Percentiles rank a stretch among this genome's conserved stretches.
Evolutionary conservation across 2,329 filamentous ascomycete species (phyloP).

Genomic region (Pestalotiopsis sp.): DNA sequence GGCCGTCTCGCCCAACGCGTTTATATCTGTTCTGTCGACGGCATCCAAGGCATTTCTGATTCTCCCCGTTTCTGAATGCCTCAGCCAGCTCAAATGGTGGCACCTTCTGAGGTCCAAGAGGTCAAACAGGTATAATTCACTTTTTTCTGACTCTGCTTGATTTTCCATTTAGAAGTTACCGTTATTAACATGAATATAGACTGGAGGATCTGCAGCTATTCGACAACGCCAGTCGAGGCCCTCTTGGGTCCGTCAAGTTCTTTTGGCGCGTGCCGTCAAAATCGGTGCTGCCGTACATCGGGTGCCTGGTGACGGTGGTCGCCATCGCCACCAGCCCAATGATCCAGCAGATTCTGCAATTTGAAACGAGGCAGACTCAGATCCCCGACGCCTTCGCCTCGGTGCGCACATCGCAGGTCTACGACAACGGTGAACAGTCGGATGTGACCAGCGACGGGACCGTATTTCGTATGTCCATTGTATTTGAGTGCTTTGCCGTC

Average conservation of each 20-base stretch:
- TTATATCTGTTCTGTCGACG: constrained; percentile 5
- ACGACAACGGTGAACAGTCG: neutral
- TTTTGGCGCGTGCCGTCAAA: neutral
- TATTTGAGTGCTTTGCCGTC: neutral
- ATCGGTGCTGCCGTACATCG: neutral
- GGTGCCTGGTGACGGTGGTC: neutral
- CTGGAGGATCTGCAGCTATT: neutral
- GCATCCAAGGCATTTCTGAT: constrained; percentile 5
- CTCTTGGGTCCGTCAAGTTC: neutral
- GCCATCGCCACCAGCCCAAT: neutral
- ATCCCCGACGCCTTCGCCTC: neutral
- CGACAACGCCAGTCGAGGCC: neutral
- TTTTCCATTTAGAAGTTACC: neutral
- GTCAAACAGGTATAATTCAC: neutral
- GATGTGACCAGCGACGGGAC: neutral
- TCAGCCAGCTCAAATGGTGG: constrained; percentile 10
- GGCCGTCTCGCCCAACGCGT: constrained; percentile 2
- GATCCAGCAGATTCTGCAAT: neutral
- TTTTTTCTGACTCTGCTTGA: neutral
- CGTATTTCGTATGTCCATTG: neutral
- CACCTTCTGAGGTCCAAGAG: constrained; percentile 1
- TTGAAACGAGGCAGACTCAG: neutral
- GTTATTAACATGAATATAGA: neutral
- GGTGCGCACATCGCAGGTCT: neutral
- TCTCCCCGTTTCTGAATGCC: constrained; percentile 2